Base-by-base conservation (phyloP, 2,329 filamentous ascomycete genomes). In the Sporothrix mexicana region DNA sequence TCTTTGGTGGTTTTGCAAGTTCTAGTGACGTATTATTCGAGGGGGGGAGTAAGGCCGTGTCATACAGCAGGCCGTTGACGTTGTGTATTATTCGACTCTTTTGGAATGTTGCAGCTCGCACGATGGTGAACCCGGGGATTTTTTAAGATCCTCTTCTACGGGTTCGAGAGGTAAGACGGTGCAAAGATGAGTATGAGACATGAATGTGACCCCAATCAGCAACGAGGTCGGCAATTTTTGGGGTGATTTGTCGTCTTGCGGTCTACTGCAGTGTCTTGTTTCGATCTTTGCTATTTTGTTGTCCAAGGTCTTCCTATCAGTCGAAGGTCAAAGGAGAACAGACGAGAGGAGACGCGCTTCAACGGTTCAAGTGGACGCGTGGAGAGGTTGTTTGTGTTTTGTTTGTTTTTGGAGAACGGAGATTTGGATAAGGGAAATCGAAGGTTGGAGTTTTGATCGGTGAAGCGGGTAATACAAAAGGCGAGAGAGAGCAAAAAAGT, bases 71-170 rank as follows among this genome's bases (percentile, higher is more conserved):
- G 8, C 45, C 20, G 8, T 12, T 15, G 49, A 20, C 55, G n/a
- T 51, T 20, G 41, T 36, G n/a, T 64, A 43, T 71, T 68, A 47
- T 20, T 49, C 30, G 62, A 23, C 47, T 15, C 41, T 15, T 41
- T 68, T 67, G 36, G 20, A 23, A 15, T 68, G 30, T 30, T 69
- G 71, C 43, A 43, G 23, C n/a, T 43, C 17, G 66, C n/a, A 41
- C 13, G 45, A 49, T 47, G 13, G 69, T 68, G 51, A 62, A 23
- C 55, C 67, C 67, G 53, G 49, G 70, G 23, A 49, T 68, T 51
- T 73, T 47, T 36, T 36, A 9, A 68, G 23, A 23, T 72, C 73
- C 57, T 76, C 74, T 67, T 74, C 72, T 70, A 71, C 70, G 67
- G 71, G 70, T 66, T 74, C 74, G n/a, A 72, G 69, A 68, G 72